A percentile compares a stretch with the other conserved stretches of the same genome.
Conservation (phyloP, 2,329 filamentous ascomycete genomes). For the Escovopsis weberi region DNA sequence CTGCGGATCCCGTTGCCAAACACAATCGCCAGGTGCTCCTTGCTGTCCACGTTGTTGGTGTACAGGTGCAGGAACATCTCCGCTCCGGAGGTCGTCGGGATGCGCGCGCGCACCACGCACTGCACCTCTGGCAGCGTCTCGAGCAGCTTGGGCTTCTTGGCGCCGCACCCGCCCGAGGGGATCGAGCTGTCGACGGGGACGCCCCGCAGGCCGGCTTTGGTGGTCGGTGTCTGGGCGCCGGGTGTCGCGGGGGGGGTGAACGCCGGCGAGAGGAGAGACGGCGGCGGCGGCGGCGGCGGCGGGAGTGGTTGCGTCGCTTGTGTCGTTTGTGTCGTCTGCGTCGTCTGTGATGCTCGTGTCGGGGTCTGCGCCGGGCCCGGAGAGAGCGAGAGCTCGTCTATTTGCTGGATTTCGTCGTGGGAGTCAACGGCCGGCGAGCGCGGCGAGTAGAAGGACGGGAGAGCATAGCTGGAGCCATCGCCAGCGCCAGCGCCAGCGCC, state of each 20-base stretch:
- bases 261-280: constrained; percentile 72
- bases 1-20: constrained; percentile 78
- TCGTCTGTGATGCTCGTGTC: background rate
- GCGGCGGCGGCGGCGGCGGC: constrained; percentile 24
- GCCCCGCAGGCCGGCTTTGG: constrained; percentile 28
- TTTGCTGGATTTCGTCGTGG: constrained; percentile 10
- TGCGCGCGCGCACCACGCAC: constrained; percentile 86
- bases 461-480: constrained; percentile 20
- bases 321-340: constrained; percentile 3
- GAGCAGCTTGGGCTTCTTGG: constrained; percentile 57
- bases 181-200: constrained; percentile 46
- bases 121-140: constrained; percentile 69
- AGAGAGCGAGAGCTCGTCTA: constrained; percentile 24
- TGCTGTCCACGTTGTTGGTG: constrained; percentile 80
- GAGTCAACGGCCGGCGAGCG: constrained; percentile 17
- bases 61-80: constrained; percentile 98
- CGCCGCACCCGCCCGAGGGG: constrained; percentile 43
- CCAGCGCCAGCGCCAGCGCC: constrained; percentile 1
- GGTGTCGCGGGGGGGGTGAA: constrained; percentile 62
- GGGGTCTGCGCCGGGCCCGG: constrained; percentile 9
- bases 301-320: no score
- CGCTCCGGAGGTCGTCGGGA: constrained; percentile 78
- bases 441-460: constrained; percentile 35
- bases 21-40: constrained; percentile 94
- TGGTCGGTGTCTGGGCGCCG: constrained; percentile 38